Evolutionary conservation across 164 flowering plant genomes (phyloP), one percentile per base, ranked within the genome.

Genomic region (Magnolia sinica): DNA sequence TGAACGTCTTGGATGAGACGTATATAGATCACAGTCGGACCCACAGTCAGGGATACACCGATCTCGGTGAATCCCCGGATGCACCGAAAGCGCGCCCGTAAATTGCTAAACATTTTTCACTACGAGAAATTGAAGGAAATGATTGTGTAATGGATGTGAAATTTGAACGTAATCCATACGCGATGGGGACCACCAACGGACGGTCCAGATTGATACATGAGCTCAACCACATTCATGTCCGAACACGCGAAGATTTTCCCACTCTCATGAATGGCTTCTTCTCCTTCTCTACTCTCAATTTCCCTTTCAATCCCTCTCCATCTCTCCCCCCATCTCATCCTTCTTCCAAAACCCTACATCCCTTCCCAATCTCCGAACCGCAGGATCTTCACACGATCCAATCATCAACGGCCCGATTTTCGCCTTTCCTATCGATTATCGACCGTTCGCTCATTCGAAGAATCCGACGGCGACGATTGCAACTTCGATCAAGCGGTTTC

Each of bases 401-500:
- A 50, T 19, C 52, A 2, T 10, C 55, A 3, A 20, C 55, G 58
- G 6, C 58, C 49, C 24, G 73, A 70, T 70, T 50, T 50, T 19
- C 74, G 49, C 74, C 64, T 55, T 1, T 55, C 64, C 7, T 51
- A 71, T 50, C 31, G 76, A n/a, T 65, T 61, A 24, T 19, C 59
- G 7, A 27, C 31, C 9, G 70, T 59, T 23, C 76, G 50, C 67
- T 74, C 37, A 23, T 50, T 63, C 64, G 82, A 84, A 10, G 87
- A 83, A 4, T 88, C 79, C 4, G 84, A 76, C 8, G 81, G 45
- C 0, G 79, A 75, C 13, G 79, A 74, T 10, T 74, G 74, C n/a
- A 83, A 73, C 78, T 92, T 94, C 31, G 84, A 87, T 1, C 88
- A 84, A 52, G 97, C 95, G 0, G 95, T 92, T 3, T 78, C 55